Percentiles rank a stretch among this genome's conserved stretches.
Evolutionary conservation across 768 basidiomycete genomes (phyloP).

Genomic region (Trametes coccinea): DNA sequence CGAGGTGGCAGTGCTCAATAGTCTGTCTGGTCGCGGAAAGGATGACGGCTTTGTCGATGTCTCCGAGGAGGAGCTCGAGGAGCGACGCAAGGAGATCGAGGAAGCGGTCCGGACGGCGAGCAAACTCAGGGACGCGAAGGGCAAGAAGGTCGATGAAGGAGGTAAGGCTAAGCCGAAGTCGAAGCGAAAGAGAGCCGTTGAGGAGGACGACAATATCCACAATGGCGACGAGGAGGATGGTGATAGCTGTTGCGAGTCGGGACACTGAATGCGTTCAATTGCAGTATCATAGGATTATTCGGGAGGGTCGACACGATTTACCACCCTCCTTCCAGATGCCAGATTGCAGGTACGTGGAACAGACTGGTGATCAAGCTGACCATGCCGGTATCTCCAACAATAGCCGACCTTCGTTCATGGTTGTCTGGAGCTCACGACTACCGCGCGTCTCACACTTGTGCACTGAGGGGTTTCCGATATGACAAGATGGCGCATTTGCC

Average conservation of each 20-base stretch:
- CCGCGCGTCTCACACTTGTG: no score
- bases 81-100: constrained; percentile 22
- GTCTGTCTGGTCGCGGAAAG: constrained; percentile 33
- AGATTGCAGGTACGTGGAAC: no score
- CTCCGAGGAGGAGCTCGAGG: constrained; percentile 7
- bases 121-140: constrained; percentile 16
- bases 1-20: constrained; percentile 66
- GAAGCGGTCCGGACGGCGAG: constrained; percentile 20
- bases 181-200: constrained; percentile 18
- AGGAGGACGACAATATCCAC: constrained; percentile 25
- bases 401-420: no score
- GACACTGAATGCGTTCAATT: neutral
- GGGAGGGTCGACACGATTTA: no score
- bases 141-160: constrained; percentile 15
- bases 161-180: constrained; percentile 2
- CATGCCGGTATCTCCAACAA: no score
- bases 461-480: no score
- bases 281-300: neutral
- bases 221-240: constrained; percentile 11
- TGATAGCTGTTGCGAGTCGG: neutral
- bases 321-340: no score
- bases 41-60: constrained; percentile 1
- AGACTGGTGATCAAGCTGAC: no score
- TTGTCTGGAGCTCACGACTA: no score
- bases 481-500: no score